A percentile compares a stretch with the other conserved stretches of the same genome.
These are phyloP conservation scores for Thermothielavioides terrestris DNA, from an alignment of 495 filamentous ascomycete species.

Conservation along the genomic window DNA sequence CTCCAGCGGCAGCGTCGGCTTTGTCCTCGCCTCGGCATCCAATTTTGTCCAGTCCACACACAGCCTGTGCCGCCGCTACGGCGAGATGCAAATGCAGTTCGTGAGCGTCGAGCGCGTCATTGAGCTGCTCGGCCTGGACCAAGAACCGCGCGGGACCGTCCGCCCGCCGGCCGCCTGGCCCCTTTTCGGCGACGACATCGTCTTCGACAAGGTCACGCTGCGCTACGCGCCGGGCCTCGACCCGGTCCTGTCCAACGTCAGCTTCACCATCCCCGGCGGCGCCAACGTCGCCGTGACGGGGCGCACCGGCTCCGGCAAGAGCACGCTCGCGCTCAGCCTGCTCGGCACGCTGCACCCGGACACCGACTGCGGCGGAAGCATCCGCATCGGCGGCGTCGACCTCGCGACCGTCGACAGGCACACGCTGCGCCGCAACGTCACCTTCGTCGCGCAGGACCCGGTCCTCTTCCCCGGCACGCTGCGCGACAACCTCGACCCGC, in stretches of 20 bases:
- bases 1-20: conserved; percentile 66
- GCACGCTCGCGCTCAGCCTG: conserved; percentile 48
- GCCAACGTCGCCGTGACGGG: conserved; percentile 60
- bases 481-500: conserved; percentile 48
- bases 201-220: conserved; percentile 67
- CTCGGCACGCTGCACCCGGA: conserved; percentile 44
- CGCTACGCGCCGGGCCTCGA: conserved; percentile 69
- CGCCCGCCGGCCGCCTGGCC: conserved; percentile 72
- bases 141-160: conserved; percentile 57
- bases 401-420: conserved; percentile 44
- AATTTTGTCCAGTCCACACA: conserved; percentile 64
- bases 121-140: conserved; percentile 64
- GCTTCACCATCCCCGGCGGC: conserved; percentile 62
- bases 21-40: conserved; percentile 56
- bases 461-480: conserved; percentile 50
- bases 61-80: conserved; percentile 62
- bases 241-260: conserved; percentile 54
- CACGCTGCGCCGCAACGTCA: conserved; percentile 47
- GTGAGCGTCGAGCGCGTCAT: conserved; percentile 78
- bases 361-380: conserved; percentile 40
- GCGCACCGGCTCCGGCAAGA: conserved; percentile 56
- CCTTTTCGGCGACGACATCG: conserved; percentile 54
- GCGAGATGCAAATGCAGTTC: conserved; percentile 80
- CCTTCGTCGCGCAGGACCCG: conserved; percentile 55
- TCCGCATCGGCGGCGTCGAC: conserved; percentile 48